A percentile compares a stretch with the other conserved stretches of the same genome.
Evolutionary conservation across 202 grass and related monocot genomes (phyloP).

Genomic region (Carex arenaria): DNA sequence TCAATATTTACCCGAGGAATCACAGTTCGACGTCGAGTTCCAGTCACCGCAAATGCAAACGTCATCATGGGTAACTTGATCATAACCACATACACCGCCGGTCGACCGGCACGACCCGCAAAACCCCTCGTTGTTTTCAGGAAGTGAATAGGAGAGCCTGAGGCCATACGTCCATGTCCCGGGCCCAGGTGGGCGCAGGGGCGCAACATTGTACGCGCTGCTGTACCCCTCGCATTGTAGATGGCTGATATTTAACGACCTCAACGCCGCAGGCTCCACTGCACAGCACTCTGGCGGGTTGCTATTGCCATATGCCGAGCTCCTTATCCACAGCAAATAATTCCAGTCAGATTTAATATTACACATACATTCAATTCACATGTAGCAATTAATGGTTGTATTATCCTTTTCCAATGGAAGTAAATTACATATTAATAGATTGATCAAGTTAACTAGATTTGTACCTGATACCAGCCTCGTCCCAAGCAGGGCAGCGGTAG

Average conservation of each 20-base stretch:
- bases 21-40: conserved; percentile 92
- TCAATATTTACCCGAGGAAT: conserved; percentile 33
- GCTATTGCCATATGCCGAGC: conserved; percentile 24
- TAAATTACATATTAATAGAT: background rate
- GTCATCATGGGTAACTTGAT: conserved; percentile 47
- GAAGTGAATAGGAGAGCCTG: conserved; percentile 46
- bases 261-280: conserved; percentile 52
- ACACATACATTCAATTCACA: too few relatives aligned
- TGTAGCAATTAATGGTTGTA: background rate
- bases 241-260: conserved; percentile 70
- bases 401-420: background rate
- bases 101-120: conserved; percentile 83
- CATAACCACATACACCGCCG: conserved; percentile 78
- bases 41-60: conserved; percentile 73
- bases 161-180: conserved; percentile 74
- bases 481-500: conserved; percentile 77
- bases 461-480: conserved; percentile 30
- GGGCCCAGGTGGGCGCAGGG: conserved; percentile 42
- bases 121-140: conserved; percentile 66
- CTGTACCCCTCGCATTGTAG: conserved; percentile 92
- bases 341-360: background rate
- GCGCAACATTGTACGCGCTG: conserved; percentile 87
- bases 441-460: background rate
- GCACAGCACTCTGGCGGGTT: conserved; percentile 76
- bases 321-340: background rate